Conservation (phyloP, 2,329 filamentous ascomycete species). For the Ophiostoma perfectum region DNA sequence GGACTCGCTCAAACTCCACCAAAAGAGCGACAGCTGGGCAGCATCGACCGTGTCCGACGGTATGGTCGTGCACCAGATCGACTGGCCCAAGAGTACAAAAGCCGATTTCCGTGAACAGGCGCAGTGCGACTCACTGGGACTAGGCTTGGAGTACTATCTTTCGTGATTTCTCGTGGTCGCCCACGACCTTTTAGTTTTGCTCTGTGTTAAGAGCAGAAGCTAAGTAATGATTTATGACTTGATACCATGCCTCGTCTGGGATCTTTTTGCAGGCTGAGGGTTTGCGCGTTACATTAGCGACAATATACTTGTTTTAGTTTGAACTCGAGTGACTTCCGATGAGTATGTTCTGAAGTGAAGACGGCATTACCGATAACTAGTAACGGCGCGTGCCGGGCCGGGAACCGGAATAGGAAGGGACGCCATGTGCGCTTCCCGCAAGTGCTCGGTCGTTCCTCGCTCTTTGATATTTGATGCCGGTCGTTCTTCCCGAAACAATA, state of each 20-base stretch:
- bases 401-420: not conserved
- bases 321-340: no score
- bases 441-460: not conserved
- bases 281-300: not conserved
- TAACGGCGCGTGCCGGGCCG: not conserved
- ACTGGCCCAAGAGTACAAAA: conserved; percentile 37
- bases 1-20: conserved; percentile 29
- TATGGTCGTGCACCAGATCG: conserved; percentile 43
- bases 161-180: not conserved
- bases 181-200: not conserved
- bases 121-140: conserved; percentile 46
- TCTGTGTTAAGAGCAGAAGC: not conserved
- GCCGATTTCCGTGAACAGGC: conserved; percentile 43
- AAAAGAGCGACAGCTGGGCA: conserved; percentile 35
- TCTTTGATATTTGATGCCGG: not conserved
- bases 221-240: conserved; percentile 16
- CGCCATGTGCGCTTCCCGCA: not conserved
- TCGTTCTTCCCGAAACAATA: not conserved
- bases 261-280: not conserved
- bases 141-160: conserved; percentile 41
- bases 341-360: not conserved
- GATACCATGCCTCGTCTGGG: conserved; percentile 2
- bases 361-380: not conserved
- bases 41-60: conserved; percentile 33
- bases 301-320: not conserved